Percentiles rank a stretch among this genome's conserved stretches.
These are phyloP conservation scores for Phytophthora pistaciae DNA, from an alignment of 352 stramenopile genomes.

Conservation along the genomic window DNA sequence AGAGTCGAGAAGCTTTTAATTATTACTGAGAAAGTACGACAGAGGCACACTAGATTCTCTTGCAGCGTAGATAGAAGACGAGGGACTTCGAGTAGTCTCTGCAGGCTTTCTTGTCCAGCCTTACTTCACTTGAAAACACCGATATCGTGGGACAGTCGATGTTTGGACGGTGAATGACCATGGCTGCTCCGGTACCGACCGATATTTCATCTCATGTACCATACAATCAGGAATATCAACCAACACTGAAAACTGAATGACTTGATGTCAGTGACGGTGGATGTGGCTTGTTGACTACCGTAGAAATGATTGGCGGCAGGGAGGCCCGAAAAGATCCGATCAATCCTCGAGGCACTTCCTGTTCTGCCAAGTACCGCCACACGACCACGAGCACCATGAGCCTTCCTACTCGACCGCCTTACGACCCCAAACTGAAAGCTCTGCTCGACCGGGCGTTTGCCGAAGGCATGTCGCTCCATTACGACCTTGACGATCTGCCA, in stretches of 20 bases:
- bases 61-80: background rate
- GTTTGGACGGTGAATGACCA: background rate
- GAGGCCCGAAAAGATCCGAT: too few relatives aligned
- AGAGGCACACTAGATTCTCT: constrained; percentile 5
- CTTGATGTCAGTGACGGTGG: too few relatives aligned
- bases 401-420: constrained; percentile 20
- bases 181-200: background rate
- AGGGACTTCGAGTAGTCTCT: background rate
- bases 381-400: constrained; percentile 3
- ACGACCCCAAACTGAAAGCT: constrained; percentile 26
- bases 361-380: background rate
- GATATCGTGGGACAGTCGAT: background rate
- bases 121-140: background rate
- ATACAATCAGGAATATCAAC: too few relatives aligned
- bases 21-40: constrained; percentile 19
- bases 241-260: too few relatives aligned
- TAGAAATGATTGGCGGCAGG: too few relatives aligned
- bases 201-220: background rate
- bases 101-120: background rate
- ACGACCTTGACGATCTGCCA: constrained; percentile 14
- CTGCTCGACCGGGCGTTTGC: constrained; percentile 20
- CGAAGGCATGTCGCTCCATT: constrained; percentile 23
- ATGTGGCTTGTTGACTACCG: background rate
- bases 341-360: background rate
- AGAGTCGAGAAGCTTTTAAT: constrained; percentile 3